Evolutionary conservation across 148 eudicot species (phyloP), one percentile per base, ranked within the genome.

Genomic region (Linanthus parryae): DNA sequence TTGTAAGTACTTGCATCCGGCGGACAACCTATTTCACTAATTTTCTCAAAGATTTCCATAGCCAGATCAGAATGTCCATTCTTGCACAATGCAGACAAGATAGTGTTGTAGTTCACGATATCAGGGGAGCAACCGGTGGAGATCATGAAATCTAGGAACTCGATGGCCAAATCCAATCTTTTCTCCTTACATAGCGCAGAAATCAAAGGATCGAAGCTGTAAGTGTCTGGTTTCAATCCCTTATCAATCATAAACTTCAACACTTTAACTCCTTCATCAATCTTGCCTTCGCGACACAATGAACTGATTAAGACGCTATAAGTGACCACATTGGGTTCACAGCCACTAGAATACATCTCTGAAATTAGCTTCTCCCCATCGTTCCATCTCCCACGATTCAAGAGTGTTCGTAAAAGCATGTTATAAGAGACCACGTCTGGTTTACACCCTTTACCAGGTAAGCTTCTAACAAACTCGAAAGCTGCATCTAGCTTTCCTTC

Each of bases 1-100:
- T 81, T 81, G 50, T 77, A 84, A 55, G 88, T 72, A 59, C 75
- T 75, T 43, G 67, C 94, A 60, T 84, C 76, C 0, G 84, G 88
- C 9, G 82, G 70, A 54, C 84, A 80, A 25, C 94, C 94, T n/a
- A 71, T 63, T 1, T 61, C 72, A 19, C 69, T 55, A n/a, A 84
- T 77, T 57, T 61, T 73, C 25, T 62, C 65, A 56, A 80, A 81
- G 5, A 84, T 70, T 49, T 70, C 68, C 45, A 84, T 13, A 10
- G 94, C 94, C 56, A 56, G 70, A 39, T 73, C 77, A 14, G 74
- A 64, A 33, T 75, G 75, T 2, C 87, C 87, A 41, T 56, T 72
- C 55, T 80, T 84, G 57, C 94, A 77, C 65, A 84, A 46, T 44
- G 84, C 77, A 28, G 73, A 65, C 44, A 81, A 63, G 6, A 80